Evolutionary conservation across 164 flowering plant genomes (phyloP).

Genomic region (Vitis riparia): DNA sequence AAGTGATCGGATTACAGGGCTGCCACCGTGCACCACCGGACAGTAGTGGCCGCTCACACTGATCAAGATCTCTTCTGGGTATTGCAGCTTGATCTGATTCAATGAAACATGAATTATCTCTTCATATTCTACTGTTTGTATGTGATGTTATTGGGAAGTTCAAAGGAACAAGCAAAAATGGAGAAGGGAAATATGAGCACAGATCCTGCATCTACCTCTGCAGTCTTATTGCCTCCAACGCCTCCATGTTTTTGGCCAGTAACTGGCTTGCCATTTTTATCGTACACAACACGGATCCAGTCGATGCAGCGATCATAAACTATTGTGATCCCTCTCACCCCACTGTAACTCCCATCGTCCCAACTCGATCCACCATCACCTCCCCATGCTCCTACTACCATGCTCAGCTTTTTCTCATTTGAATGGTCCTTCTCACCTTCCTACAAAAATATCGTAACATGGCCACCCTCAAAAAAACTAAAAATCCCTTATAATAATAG

Average conservation of each 20-base stretch:
- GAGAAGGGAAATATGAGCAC: neutral
- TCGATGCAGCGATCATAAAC: slow-evolving; percentile 61
- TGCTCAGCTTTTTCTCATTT: slow-evolving; percentile 26
- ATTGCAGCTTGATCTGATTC: slow-evolving; percentile 58
- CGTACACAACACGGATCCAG: slow-evolving; percentile 57
- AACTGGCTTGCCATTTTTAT: slow-evolving; percentile 55
- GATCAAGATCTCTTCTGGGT: slow-evolving; percentile 58
- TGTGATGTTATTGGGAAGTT: neutral
- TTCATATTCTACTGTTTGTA: too few species aligned
- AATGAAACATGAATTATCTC: neutral
- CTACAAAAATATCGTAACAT: slow-evolving; percentile 5
- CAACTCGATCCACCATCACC: slow-evolving; percentile 62
- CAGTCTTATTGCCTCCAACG: slow-evolving; percentile 36
- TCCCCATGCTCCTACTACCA: slow-evolving; percentile 62
- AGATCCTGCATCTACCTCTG: slow-evolving; percentile 28
- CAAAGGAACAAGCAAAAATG: neutral
- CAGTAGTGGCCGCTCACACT: slow-evolving; percentile 54
- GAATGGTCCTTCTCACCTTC: slow-evolving; percentile 13
- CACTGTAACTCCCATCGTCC: slow-evolving; percentile 64
- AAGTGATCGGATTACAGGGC: slow-evolving; percentile 61
- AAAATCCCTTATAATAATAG: too few species aligned
- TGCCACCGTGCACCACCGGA: slow-evolving; percentile 51
- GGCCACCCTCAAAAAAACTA: too few species aligned
- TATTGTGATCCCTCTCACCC: slow-evolving; percentile 54
- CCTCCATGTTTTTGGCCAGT: slow-evolving; percentile 58